Conservation (phyloP, 1,284 basidiomycete genomes). For the Pascua guehoae region DNA sequence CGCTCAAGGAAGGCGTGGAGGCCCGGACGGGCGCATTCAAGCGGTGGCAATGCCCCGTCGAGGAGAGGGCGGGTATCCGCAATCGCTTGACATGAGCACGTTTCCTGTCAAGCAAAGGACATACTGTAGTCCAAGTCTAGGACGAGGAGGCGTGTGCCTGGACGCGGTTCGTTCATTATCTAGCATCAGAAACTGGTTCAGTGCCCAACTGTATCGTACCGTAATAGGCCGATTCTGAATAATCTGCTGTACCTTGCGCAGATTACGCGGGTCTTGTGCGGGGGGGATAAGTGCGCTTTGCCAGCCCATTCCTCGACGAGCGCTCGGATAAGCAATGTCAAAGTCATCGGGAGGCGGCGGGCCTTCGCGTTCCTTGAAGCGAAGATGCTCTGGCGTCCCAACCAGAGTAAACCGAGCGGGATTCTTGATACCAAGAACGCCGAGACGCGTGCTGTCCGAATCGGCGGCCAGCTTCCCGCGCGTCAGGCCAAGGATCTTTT, state of each 20-base stretch:
- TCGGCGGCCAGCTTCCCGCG: conserved; percentile 79
- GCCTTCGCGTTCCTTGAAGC: conserved; percentile 67
- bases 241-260: conserved; percentile 70
- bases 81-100: conserved; percentile 56
- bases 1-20: conserved; percentile 71
- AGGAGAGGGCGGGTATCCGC: conserved; percentile 77
- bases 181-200: conserved; percentile 32
- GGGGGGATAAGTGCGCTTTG: conserved; percentile 54
- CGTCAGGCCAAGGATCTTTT: conserved; percentile 66
- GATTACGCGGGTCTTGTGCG: conserved; percentile 68
- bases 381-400: conserved; percentile 75
- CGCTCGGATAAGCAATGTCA: conserved; percentile 65
- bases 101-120: conserved; percentile 16
- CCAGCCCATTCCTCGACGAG: no score
- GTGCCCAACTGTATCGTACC: conserved; percentile 20
- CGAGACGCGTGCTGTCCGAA: conserved; percentile 51
- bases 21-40: conserved; percentile 74
- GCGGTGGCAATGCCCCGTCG: conserved; percentile 67
- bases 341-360: conserved; percentile 58
- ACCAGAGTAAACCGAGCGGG: conserved; percentile 75
- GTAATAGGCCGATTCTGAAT: conserved; percentile 59
- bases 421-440: conserved; percentile 55
- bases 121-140: conserved; percentile 84
- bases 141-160: conserved; percentile 74
- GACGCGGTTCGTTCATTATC: conserved; percentile 69